phyloP scores from a whole-genome alignment of 176 grass and related monocot species.

The Ananas comosus region DNA sequence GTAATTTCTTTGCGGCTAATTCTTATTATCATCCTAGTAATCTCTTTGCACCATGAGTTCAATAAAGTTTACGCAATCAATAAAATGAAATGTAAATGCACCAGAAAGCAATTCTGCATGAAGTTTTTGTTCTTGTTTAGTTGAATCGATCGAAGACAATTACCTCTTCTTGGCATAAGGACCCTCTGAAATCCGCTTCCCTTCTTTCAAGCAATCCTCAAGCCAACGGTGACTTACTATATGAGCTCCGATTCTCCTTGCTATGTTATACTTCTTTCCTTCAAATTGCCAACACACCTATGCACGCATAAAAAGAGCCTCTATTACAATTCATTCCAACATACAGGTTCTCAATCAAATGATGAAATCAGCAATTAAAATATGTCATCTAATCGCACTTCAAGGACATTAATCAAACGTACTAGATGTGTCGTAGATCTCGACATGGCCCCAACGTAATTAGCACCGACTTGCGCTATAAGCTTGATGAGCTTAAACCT shows the following conservation, averaged over 20 bases:
- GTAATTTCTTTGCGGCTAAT: too few species aligned
- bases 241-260: slow-evolving; percentile 35
- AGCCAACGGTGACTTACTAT: slow-evolving; percentile 81
- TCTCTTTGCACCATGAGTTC: too few species aligned
- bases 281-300: slow-evolving; percentile 84
- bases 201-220: slow-evolving; percentile 50
- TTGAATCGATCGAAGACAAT: background rate
- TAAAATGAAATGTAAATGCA: too few species aligned
- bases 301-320: background rate
- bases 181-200: slow-evolving; percentile 55
- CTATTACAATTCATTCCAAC: background rate
- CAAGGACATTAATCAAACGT: slow-evolving; percentile 4
- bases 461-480: slow-evolving; percentile 66
- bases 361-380: background rate
- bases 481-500: slow-evolving; percentile 89
- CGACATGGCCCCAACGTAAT: slow-evolving; percentile 68
- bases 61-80: too few species aligned
- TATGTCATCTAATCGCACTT: background rate
- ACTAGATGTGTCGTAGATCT: slow-evolving; percentile 86
- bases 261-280: slow-evolving; percentile 79
- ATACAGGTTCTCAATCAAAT: background rate
- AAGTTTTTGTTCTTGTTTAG: too few species aligned
- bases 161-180: slow-evolving; percentile 71
- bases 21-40: too few species aligned
- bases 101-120: too few species aligned